These are phyloP conservation scores for Orbilia javanica DNA, from an alignment of 2,329 filamentous ascomycete genomes.

Conservation along the genomic window DNA sequence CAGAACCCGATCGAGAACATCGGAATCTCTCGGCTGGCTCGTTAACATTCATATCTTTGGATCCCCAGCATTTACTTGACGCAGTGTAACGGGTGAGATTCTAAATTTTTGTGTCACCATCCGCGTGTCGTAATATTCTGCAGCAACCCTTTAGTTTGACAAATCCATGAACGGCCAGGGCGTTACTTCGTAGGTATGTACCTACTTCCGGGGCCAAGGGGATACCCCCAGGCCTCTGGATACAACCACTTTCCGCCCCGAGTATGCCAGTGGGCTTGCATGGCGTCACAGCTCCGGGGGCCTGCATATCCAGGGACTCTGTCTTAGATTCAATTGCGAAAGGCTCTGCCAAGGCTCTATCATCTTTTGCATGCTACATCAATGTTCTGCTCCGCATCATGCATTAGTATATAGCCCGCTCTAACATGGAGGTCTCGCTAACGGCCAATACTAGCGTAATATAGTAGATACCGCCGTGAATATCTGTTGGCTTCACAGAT, in stretches of 20 bases:
- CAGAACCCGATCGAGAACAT: constrained; percentile 11
- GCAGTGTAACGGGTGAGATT: constrained; percentile 25
- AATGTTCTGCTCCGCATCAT: neutral
- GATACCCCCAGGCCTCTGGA: neutral
- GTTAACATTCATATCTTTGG: constrained; percentile 5
- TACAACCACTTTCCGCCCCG: neutral
- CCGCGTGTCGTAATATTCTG: constrained; percentile 6
- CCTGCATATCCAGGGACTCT: neutral
- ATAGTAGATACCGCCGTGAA: neutral
- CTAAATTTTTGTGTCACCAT: constrained; percentile 13
- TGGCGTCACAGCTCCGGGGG: neutral
- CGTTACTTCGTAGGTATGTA: too few species aligned
- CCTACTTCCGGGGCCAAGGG: neutral
- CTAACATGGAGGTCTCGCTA: neutral
- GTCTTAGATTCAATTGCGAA: neutral
- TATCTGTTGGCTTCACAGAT: neutral
- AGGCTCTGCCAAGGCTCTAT: neutral
- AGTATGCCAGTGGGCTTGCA: neutral
- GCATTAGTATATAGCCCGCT: constrained; percentile 5
- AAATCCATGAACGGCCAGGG: neutral
- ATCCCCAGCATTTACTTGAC: neutral
- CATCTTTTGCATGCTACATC: neutral
- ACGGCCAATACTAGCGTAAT: constrained; percentile 8
- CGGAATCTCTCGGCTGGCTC: constrained; percentile 24
- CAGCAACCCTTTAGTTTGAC: neutral